Base-by-base conservation (phyloP, 805 yeast species). In the Kodamaea nitidulidarum region DNA sequence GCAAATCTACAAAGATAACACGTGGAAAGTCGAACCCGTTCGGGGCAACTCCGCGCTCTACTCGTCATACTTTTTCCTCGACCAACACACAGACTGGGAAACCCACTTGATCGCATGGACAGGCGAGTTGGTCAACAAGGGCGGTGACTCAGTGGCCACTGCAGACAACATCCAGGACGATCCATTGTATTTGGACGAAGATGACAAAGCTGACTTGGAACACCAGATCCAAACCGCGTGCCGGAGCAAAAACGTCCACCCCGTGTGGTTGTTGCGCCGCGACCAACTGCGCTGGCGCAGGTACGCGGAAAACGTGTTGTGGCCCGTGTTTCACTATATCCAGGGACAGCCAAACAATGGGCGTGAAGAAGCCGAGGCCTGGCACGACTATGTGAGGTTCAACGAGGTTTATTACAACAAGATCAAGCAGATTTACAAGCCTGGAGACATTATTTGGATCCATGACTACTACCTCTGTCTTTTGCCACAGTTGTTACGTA, bases 301-400 rank as follows among this genome's bases (percentile, higher is more conserved):
- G 48, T 91, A 87, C 55, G 95, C 97, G 1, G 98, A 91, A 56
- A 79, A 84, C 51, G 81, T 82, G 15, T 67, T 93, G 20, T 93
- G 98, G 98, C 96, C 96, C 1, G 83, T 88, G 2, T 80, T 91
- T 62, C 98, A 93, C 56, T 93, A 93, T 64, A 88, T 93, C 58
- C 84, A 87, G 60, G 81, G 82, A 32, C 81, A 81, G 41, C 76
- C 84, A 0, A 73, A 80, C 2, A 83, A 83, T 55, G 86, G 86
- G 4, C 70, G 75, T 21, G 78, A 73, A 27, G 91, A 86, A 55
- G 73, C 79, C 32, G 72, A 76, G 34, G 76, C 78, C 54, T 88
- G 95, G 95, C 75, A 81, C 57, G 95, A 86, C 56, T 93, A 93
- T 56, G 95, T 88, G 35, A 79, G 75, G 54, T 84, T 88, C 67